These are phyloP conservation scores for Ensete glaucum DNA, from an alignment of 176 grass and related monocot species.

Conservation along the genomic window DNA sequence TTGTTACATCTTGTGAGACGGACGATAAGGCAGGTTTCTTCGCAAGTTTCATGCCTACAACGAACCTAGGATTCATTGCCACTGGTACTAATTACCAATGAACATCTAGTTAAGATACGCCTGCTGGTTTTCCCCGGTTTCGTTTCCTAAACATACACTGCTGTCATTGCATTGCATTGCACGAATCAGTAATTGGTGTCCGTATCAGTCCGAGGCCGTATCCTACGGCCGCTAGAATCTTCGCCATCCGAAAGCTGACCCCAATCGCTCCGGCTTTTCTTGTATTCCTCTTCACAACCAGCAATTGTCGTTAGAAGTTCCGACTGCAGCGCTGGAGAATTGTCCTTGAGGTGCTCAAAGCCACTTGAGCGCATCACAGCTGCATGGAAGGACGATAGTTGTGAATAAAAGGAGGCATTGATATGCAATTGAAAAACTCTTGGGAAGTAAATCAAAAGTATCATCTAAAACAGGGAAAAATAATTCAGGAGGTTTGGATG, in stretches of 20 bases:
- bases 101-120: too few relatives aligned
- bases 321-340: constrained; percentile 2
- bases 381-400: not conserved
- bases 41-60: too few relatives aligned
- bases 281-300: constrained; percentile 10
- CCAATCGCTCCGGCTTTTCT: constrained; percentile 10
- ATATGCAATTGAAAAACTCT: too few relatives aligned
- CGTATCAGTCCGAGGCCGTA: not conserved
- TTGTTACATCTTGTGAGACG: too few relatives aligned
- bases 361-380: constrained; percentile 11
- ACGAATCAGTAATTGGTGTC: not conserved
- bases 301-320: constrained; percentile 11
- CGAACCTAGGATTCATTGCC: too few relatives aligned
- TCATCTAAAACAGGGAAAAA: too few relatives aligned
- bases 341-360: constrained; percentile 8
- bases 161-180: not conserved
- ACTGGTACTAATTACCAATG: too few relatives aligned
- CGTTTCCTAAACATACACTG: not conserved
- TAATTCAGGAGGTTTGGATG: too few relatives aligned
- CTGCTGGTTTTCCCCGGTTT: too few relatives aligned
- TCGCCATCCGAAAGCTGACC: constrained; percentile 11
- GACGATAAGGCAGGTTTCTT: too few relatives aligned
- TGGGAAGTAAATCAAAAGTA: too few relatives aligned
- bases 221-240: constrained; percentile 4
- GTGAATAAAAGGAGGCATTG: too few relatives aligned